Evolutionary conservation across 2,329 filamentous ascomycete species (phyloP).

Genomic region (Tolypocladium sp.): DNA sequence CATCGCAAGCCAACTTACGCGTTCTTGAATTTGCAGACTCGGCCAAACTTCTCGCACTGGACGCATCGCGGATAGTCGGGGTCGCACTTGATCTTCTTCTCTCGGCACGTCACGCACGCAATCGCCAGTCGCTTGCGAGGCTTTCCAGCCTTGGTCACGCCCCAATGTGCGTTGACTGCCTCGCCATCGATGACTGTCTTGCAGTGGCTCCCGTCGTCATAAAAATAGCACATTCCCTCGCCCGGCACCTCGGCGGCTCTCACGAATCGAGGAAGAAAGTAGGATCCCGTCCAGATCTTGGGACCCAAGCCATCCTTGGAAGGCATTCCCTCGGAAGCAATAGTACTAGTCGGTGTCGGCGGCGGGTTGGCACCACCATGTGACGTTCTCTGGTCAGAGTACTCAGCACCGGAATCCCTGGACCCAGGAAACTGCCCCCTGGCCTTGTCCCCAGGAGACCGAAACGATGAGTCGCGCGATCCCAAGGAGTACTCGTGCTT

Average conservation of each 20-base stretch:
- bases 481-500: constrained; percentile 37
- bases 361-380: constrained; percentile 15
- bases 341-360: constrained; percentile 16
- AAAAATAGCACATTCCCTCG: constrained; percentile 76
- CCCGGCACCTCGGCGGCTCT: constrained; percentile 60
- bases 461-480: constrained; percentile 27
- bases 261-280: constrained; percentile 58
- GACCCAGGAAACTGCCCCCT: constrained; percentile 26
- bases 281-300: constrained; percentile 61
- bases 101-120: constrained; percentile 84
- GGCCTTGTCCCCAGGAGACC: constrained; percentile 23
- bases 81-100: constrained; percentile 97
- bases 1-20: constrained; percentile 54
- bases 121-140: constrained; percentile 84
- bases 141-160: constrained; percentile 88
- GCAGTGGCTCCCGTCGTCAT: constrained; percentile 76
- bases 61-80: constrained; percentile 80
- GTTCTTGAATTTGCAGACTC: constrained; percentile 76
- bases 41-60: constrained; percentile 86
- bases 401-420: constrained; percentile 19
- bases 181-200: constrained; percentile 80
- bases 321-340: constrained; percentile 31
- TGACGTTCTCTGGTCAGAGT: constrained; percentile 15
- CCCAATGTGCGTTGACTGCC: constrained; percentile 83
- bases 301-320: constrained; percentile 54